A percentile compares a stretch with the other conserved stretches of the same genome.
Conservation (phyloP, 768 basidiomycete species). For the Tylopilus balloui region DNA sequence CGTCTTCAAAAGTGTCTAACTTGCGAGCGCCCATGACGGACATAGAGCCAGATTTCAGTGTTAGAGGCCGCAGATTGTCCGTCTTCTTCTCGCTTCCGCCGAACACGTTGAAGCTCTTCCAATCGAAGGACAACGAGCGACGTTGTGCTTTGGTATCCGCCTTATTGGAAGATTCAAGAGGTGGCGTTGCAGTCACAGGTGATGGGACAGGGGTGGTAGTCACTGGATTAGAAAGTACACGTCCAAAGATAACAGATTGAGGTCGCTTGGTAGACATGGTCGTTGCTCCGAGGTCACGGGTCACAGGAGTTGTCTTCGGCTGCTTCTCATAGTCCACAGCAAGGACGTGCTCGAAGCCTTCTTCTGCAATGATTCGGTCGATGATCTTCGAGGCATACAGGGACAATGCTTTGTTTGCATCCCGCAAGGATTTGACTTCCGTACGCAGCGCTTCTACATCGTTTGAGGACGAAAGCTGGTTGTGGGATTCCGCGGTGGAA, state of each 20-base stretch:
- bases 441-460: slow-evolving; percentile 73
- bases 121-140: slow-evolving; percentile 80
- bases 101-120: slow-evolving; percentile 75
- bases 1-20: slow-evolving; percentile 85
- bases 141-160: slow-evolving; percentile 47
- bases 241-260: slow-evolving; percentile 54
- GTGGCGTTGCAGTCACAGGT: slow-evolving; percentile 21
- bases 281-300: slow-evolving; percentile 17
- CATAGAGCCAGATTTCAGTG: slow-evolving; percentile 60
- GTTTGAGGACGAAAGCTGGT: slow-evolving; percentile 40
- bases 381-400: slow-evolving; percentile 97
- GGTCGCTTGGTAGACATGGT: slow-evolving; percentile 41
- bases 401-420: slow-evolving; percentile 93
- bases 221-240: slow-evolving; percentile 34
- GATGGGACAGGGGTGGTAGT: slow-evolving; percentile 31
- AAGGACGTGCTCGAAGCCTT: slow-evolving; percentile 95
- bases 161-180: slow-evolving; percentile 23
- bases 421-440: slow-evolving; percentile 90
- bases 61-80: slow-evolving; percentile 64
- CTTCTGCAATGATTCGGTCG: slow-evolving; percentile 92
- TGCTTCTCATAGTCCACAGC: slow-evolving; percentile 84
- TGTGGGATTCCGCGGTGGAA: slow-evolving; percentile 38
- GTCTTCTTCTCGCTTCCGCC: slow-evolving; percentile 57
- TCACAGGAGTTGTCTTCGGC: slow-evolving; percentile 39
- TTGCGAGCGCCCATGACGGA: slow-evolving; percentile 65